phyloP scores from a whole-genome alignment of 2,329 filamentous ascomycete species.

The Beauveria asiatica region DNA sequence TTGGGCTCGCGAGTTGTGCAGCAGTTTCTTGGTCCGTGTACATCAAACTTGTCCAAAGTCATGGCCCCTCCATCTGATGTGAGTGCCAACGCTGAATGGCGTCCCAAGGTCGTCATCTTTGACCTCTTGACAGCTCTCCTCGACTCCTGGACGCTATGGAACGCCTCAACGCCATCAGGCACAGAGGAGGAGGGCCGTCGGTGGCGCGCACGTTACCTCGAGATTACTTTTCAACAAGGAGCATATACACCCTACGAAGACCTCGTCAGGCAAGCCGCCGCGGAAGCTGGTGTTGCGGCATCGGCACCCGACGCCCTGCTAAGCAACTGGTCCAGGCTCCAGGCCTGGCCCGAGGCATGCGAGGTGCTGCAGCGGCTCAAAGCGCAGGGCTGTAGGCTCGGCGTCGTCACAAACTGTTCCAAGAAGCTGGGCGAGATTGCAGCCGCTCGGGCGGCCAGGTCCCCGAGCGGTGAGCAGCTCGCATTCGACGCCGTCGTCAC shows the following conservation, averaged over 20 bases:
- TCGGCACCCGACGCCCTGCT: constrained; percentile 22
- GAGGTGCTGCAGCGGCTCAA: constrained; percentile 17
- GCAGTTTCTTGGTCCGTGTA: background rate
- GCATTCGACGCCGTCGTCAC: constrained; percentile 27
- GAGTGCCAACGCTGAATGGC: constrained; percentile 14
- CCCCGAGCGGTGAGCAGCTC: background rate
- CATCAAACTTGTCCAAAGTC: background rate
- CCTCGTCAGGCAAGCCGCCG: constrained; percentile 22
- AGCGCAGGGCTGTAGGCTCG: constrained; percentile 23
- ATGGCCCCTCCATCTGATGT: background rate
- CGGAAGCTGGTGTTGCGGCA: constrained; percentile 21
- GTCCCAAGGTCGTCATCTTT: constrained; percentile 28
- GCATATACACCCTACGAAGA: constrained; percentile 26
- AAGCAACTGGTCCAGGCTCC: constrained; percentile 20
- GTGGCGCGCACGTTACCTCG: constrained; percentile 30
- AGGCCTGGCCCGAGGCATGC: constrained; percentile 18
- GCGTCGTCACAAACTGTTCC: constrained; percentile 31
- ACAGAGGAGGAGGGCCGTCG: constrained; percentile 19
- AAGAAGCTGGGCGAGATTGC: constrained; percentile 22
- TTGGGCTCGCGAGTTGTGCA: background rate
- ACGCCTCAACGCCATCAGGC: constrained; percentile 21
- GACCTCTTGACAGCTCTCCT: constrained; percentile 32
- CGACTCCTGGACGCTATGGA: constrained; percentile 32
- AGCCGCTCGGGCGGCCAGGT: constrained; percentile 5
- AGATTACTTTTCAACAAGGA: constrained; percentile 27